Percentiles rank a stretch among this genome's conserved stretches.
phyloP scores from a whole-genome alignment of 2,329 filamentous ascomycete species.

The Eutypella sp. region DNA sequence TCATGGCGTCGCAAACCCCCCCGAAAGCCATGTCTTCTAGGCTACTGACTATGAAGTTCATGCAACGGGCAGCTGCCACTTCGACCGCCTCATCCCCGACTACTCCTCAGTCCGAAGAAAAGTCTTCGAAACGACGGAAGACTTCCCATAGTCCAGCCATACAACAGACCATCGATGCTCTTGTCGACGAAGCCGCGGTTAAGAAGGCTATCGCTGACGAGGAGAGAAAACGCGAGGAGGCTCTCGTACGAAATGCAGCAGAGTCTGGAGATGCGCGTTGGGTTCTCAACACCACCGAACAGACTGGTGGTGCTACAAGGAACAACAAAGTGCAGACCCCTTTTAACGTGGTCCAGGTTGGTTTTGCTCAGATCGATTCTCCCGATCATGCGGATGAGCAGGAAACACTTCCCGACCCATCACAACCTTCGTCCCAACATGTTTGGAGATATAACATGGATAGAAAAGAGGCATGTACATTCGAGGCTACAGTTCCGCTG shows the following conservation, averaged over 20 bases:
- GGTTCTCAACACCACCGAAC: conserved; percentile 64
- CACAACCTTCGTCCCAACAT: conserved; percentile 12
- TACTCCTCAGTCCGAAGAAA: conserved; percentile 42
- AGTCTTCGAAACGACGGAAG: conserved; percentile 60
- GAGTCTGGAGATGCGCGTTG: conserved; percentile 68
- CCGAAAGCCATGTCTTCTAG: conserved; percentile 78
- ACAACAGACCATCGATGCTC: conserved; percentile 33
- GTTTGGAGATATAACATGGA: conserved; percentile 29
- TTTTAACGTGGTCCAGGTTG: conserved; percentile 57
- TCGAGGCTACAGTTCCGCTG: conserved; percentile 7
- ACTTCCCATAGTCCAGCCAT: conserved; percentile 29
- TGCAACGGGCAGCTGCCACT: conserved; percentile 78
- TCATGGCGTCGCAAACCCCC: conserved; percentile 48
- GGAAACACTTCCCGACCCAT: conserved; percentile 11
- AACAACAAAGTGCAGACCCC: conserved; percentile 30
- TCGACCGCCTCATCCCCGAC: conserved; percentile 36
- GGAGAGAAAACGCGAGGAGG: conserved; percentile 58
- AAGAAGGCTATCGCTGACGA: conserved; percentile 61
- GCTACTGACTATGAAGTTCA: conserved; percentile 94
- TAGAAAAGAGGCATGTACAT: conserved; percentile 21
- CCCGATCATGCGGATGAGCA: conserved; percentile 18
- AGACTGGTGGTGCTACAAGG: conserved; percentile 28
- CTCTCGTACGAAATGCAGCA: conserved; percentile 57
- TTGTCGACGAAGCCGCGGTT: conserved; percentile 55
- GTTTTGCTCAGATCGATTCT: conserved; percentile 41